phyloP scores from a whole-genome alignment of 208 protist genomes.

The Acanthamoeba triangularis region DNA sequence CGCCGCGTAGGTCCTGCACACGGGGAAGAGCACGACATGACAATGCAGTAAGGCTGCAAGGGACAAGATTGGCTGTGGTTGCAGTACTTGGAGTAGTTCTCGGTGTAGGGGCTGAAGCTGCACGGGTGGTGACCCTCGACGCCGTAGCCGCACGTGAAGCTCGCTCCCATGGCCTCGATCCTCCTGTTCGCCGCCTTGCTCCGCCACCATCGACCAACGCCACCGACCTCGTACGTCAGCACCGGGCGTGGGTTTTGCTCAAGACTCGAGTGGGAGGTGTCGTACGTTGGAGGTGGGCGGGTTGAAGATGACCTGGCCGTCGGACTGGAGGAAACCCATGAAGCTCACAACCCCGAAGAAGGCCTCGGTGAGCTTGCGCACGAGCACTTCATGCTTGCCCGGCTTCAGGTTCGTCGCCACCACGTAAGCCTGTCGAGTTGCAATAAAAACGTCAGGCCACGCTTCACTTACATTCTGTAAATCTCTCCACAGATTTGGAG shows the following conservation, averaged over 20 bases:
- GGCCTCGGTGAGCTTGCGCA: slow-evolving; percentile 42
- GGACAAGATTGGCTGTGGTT: not conserved
- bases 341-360: slow-evolving; percentile 1
- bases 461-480: not conserved
- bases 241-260: not conserved
- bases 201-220: too few relatives aligned
- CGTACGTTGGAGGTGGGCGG: not conserved
- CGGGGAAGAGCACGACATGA: not conserved
- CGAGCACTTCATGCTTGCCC: slow-evolving; percentile 3
- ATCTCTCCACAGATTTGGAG: not conserved
- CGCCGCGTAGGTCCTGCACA: not conserved
- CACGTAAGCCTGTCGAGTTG: not conserved
- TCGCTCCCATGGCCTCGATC: slow-evolving; percentile 10
- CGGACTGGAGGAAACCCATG: slow-evolving; percentile 22
- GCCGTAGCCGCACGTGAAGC: slow-evolving; percentile 61
- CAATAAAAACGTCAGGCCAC: not conserved
- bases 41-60: not conserved
- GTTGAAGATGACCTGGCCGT: slow-evolving; percentile 43
- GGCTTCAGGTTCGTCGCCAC: not conserved
- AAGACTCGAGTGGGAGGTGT: not conserved
- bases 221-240: not conserved
- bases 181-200: not conserved
- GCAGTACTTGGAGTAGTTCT: slow-evolving; percentile 40
- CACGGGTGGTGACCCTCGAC: slow-evolving; percentile 38
- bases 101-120: slow-evolving; percentile 1